These are phyloP conservation scores for Olyra latifolia DNA, from an alignment of 176 grass and related monocot species.

Conservation along the genomic window DNA sequence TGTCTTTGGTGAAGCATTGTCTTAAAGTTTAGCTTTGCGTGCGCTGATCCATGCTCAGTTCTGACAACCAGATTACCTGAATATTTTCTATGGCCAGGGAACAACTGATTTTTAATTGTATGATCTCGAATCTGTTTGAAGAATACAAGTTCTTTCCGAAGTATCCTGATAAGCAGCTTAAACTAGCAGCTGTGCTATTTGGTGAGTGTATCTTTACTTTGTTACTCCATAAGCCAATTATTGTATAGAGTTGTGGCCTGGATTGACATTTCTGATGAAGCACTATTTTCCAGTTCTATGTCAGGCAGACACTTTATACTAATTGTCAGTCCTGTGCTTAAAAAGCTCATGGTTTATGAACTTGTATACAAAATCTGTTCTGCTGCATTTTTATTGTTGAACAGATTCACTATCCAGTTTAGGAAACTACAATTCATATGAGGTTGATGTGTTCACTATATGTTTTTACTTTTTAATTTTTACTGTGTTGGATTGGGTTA, in stretches of 20 bases:
- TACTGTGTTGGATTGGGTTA: neutral
- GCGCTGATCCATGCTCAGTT: neutral
- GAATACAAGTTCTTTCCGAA: conserved; percentile 90
- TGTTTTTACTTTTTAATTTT: too few species aligned
- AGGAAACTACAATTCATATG: conserved; percentile 1
- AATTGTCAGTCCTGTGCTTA: neutral
- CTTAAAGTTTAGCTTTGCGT: conserved; percentile 14
- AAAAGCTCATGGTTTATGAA: conserved; percentile 20
- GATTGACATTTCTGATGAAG: neutral
- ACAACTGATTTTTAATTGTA: conserved; percentile 58
- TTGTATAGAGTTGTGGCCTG: neutral
- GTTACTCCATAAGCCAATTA: conserved; percentile 13
- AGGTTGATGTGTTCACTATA: neutral
- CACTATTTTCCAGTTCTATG: neutral
- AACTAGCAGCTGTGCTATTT: conserved; percentile 80
- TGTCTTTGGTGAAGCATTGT: conserved; percentile 9
- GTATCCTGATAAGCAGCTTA: conserved; percentile 84
- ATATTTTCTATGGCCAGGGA: conserved; percentile 52
- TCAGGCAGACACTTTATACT: neutral
- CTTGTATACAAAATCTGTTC: neutral
- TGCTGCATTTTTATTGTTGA: neutral
- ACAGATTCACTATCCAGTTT: neutral
- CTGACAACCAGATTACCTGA: conserved; percentile 2
- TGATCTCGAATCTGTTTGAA: conserved; percentile 87
- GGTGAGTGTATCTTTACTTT: conserved; percentile 48